These are phyloP conservation scores for Liquidambar formosana DNA, from an alignment of 164 flowering plant species.

Conservation along the genomic window DNA sequence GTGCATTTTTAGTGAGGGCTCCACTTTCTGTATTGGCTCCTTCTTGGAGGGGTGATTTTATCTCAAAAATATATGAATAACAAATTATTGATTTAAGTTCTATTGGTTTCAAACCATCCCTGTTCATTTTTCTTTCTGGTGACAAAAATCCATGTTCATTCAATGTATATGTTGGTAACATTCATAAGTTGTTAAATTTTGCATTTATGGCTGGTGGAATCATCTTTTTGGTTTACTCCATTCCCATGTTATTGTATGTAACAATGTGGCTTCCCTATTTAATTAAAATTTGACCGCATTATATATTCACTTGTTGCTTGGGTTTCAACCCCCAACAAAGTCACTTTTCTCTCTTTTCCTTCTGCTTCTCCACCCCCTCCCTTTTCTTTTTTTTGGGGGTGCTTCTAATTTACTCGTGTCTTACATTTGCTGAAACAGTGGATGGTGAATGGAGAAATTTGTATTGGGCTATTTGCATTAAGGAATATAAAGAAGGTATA, in stretches of 20 bases:
- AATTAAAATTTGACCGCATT: background rate
- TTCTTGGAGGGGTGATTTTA: no score
- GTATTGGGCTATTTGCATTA: slow-evolving; percentile 90
- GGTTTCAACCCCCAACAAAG: background rate
- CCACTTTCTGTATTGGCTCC: no score
- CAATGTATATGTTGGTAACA: background rate
- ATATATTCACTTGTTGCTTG: background rate
- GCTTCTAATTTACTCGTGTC: background rate
- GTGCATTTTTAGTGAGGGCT: no score
- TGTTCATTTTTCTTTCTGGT: no score
- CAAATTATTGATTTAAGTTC: no score
- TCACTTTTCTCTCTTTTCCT: background rate
- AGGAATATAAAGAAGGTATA: slow-evolving; percentile 86
- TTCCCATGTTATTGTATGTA: background rate
- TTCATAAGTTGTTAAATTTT: background rate
- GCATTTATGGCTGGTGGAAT: background rate
- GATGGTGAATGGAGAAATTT: slow-evolving; percentile 99
- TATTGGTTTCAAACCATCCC: no score
- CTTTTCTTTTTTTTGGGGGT: background rate
- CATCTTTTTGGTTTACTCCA: background rate
- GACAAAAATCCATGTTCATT: no score
- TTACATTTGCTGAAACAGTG: slow-evolving; percentile 56
- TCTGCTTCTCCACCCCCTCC: no score
- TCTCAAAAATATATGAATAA: no score
- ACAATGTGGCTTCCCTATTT: background rate